Base-by-base conservation (phyloP, 2,329 filamentous ascomycete genomes). In the Helotiales sp. region DNA sequence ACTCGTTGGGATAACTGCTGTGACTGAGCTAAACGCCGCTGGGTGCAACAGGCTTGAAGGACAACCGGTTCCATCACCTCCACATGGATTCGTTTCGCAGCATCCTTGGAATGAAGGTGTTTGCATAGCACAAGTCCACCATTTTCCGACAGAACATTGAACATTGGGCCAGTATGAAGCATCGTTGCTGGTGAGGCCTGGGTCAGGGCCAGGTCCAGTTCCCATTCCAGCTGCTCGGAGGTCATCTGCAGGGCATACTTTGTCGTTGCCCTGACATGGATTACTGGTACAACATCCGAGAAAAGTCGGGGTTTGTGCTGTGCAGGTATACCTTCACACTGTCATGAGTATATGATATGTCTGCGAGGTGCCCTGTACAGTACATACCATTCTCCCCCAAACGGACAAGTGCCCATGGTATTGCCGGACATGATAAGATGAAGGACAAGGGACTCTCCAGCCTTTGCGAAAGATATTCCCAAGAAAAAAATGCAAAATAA, bases 41-140 rank as follows among this genome's bases (percentile, higher is more conserved):
- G 61, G 20, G 8, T 45, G 50, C 8, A 57, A 17, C 30, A n/a
- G 11, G 8, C 5, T 17, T 6, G 22, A 28, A 3, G 61, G 61
- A 55, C 61, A 63, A 32, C 49, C 61, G 10, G 17, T 52, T 15
- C 58, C 58, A 61, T 61, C 45, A 15, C 34, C 50, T 22, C 49
- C n/a, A 20, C 69, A 71, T 57, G 65, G 64, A 47, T 68, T 62
- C 15, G 13, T 47, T 20, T 61, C 62, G 20, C 64, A 71, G 30
- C 69, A 71, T 5, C 69, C 69, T 59, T 71, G 67, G 61, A 71
- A 71, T 4, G 66, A 64, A 13, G 69, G 69, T n/a, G 30, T 59
- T 7, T 65, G 24, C 6, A 45, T n/a, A 13, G 63, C 37, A 47
- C 67, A 71, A 15, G 61, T 71, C 43, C 50, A 71, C 61, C 61